Evolutionary conservation across 2,329 filamentous ascomycete species (phyloP).

Genomic region (Aspergillus alliaceus): DNA sequence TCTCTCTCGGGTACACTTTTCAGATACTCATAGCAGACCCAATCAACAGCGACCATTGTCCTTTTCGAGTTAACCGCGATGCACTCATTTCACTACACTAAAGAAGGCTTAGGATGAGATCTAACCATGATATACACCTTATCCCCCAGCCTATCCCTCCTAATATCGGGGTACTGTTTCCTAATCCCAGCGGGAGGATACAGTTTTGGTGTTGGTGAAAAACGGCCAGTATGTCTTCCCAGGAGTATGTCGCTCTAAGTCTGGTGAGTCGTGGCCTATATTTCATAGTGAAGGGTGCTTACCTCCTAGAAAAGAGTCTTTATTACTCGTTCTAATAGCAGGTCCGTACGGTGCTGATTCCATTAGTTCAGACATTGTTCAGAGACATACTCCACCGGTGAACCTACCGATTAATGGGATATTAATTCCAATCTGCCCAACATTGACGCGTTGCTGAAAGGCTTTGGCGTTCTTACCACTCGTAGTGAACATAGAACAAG

Average conservation of each 20-base stretch:
- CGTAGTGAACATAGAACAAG: slow-evolving; percentile 36
- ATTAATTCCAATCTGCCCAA: slow-evolving; percentile 31
- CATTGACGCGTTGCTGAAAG: slow-evolving; percentile 34
- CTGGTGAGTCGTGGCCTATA: background rate
- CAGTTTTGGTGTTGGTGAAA: no score
- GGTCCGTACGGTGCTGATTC: slow-evolving; percentile 22
- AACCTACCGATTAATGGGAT: slow-evolving; percentile 27
- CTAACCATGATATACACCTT: no score
- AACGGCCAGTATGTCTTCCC: slow-evolving; percentile 14
- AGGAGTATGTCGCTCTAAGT: slow-evolving; percentile 20
- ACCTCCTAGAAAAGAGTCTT: slow-evolving; percentile 29
- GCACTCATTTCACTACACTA: no score
- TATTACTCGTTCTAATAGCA: slow-evolving; percentile 26
- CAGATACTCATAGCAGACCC: no score
- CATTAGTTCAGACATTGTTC: no score
- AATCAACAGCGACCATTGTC: no score
- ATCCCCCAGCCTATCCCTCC: no score
- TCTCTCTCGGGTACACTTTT: no score
- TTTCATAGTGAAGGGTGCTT: background rate
- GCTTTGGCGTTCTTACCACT: slow-evolving; percentile 29
- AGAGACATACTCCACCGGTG: background rate
- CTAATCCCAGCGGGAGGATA: no score
- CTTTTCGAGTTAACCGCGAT: no score
- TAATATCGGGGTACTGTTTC: no score
- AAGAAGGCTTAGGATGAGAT: no score